Evolutionary conservation across 2,329 filamentous ascomycete genomes (phyloP).

Genomic region (Xylariaceae sp.): DNA sequence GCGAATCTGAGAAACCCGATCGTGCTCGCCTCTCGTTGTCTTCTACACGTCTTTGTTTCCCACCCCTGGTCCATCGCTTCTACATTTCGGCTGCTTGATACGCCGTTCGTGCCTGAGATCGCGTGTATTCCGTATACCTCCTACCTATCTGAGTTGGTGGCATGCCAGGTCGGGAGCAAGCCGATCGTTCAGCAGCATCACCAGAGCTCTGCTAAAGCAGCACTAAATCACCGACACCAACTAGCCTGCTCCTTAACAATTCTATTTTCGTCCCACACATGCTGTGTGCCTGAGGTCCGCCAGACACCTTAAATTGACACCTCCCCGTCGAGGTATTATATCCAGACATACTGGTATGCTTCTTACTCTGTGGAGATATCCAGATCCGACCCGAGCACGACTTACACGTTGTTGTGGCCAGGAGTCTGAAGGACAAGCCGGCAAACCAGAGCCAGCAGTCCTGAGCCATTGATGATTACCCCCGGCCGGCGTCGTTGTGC

Average conservation of each 20-base stretch:
- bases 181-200: neutral
- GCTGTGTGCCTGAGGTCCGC: neutral
- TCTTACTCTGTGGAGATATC: constrained; percentile 4
- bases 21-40: neutral
- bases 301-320: constrained; percentile 3
- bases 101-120: neutral
- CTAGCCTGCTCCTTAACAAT: neutral
- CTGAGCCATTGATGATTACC: neutral
- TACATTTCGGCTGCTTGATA: neutral
- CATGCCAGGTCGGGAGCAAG: neutral
- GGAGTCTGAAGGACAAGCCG: neutral
- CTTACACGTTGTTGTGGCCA: constrained; percentile 1
- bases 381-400: constrained; percentile 5
- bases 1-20: too few species aligned
- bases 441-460: neutral
- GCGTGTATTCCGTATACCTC: neutral
- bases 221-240: neutral
- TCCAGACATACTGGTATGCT: neutral
- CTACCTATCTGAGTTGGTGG: neutral
- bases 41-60: neutral
- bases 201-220: neutral
- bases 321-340: neutral
- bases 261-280: constrained; percentile 6
- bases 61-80: neutral
- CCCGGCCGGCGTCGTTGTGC: neutral